Base-by-base conservation (phyloP, 83 land plant genomes). In the Thuja plicata region DNA sequence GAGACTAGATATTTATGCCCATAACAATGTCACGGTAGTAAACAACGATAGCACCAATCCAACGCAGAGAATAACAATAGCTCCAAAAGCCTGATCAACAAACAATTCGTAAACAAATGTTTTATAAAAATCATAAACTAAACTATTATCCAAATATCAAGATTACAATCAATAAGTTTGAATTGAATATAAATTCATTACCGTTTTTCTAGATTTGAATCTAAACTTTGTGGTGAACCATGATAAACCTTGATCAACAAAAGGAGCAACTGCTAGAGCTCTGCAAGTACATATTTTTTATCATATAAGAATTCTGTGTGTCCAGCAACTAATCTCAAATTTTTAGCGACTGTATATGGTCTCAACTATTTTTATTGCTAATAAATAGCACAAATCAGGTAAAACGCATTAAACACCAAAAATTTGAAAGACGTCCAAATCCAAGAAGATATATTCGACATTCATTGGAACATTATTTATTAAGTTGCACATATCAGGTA, bases 251-350 rank as follows among this genome's bases (percentile, higher is more conserved):
- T 84, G 92, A 54, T 95, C 99, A 2, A 96, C 98, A 86, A 94
- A 48, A 32, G 99, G 97, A 32, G 99, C 97, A 34, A 97, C 87
- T 3, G 99, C 97, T 79, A 97, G 94, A 17, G 99, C 99, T 86
- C 99, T 97, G 95, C 90, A 94, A 32, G 12, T 21, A n/a, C 38
- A 62, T 62, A 34, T 17, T 40, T 40, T 57, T 41, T n/a, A 40
- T 37, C 79, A 30, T 41, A 57, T 35, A 46, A 35, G 4, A 17
- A 57, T 76, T 73, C 46, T 77, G 19, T 77, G 52, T n/a, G 10
- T 48, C 88, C 8, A 34, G 27, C 32, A 71, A 38, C 7, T 11
- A 54, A 70, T 76, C 21, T 87, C 41, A 87, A 45, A 21, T 3
- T 1, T 55, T 45, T 50, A 50, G 37, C 3, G 57, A 11, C 79